Conservation (phyloP, 805 yeast genomes). For the Metschnikowia hibisci region DNA sequence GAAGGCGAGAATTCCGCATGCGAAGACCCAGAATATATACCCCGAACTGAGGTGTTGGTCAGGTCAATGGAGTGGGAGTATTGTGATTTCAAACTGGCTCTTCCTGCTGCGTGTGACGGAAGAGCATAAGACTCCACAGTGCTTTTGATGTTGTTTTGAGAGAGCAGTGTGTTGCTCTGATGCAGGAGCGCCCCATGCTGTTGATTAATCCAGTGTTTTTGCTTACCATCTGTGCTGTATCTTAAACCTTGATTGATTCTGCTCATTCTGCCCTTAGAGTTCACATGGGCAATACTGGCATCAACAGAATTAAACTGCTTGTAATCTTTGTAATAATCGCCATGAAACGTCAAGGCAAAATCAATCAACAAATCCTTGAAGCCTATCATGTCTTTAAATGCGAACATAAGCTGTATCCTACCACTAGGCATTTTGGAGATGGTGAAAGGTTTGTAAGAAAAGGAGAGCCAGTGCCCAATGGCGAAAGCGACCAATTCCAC, state of each 20-base stretch:
- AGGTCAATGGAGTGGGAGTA: conserved; percentile 28
- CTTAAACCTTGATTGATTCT: conserved; percentile 81
- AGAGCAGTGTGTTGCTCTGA: conserved; percentile 1
- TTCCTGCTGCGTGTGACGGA: conserved; percentile 5
- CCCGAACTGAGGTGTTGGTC: conserved; percentile 31
- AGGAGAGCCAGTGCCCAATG: conserved; percentile 82
- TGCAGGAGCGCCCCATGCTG: conserved; percentile 10
- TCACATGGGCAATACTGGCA: conserved; percentile 63
- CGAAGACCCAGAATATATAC: conserved; percentile 28
- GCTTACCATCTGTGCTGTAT: conserved; percentile 71
- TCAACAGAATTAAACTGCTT: conserved; percentile 80
- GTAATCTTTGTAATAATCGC: conserved; percentile 69
- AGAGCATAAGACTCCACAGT: conserved; percentile 28
- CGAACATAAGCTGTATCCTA: conserved; percentile 55
- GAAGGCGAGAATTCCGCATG: conserved; percentile 22
- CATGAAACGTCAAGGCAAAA: conserved; percentile 64
- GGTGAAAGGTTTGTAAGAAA: conserved; percentile 71
- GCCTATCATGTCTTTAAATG: conserved; percentile 75
- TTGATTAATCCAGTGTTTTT: conserved; percentile 71
- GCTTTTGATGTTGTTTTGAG: conserved; percentile 19
- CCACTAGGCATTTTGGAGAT: conserved; percentile 61
- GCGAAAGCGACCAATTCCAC: conserved; percentile 85
- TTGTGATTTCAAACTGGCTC: conserved; percentile 7
- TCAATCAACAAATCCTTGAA: conserved; percentile 76
- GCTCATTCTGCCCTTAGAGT: conserved; percentile 57